These are phyloP conservation scores for Cladosporium cucumerinum DNA, from an alignment of 2,329 filamentous ascomycete species.

Conservation along the genomic window DNA sequence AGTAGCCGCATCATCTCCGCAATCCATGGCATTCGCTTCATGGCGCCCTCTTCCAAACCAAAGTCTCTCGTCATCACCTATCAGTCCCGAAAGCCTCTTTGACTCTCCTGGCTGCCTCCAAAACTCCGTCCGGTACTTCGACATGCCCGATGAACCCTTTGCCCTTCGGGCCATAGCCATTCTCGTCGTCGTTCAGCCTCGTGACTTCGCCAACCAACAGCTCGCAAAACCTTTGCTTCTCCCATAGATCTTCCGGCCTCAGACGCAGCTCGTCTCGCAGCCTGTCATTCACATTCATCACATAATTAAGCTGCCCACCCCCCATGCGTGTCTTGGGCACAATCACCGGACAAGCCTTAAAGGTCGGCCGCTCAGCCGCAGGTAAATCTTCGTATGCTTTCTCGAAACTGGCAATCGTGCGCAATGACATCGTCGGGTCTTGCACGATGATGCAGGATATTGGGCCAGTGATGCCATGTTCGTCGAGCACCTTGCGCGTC, in stretches of 20 bases:
- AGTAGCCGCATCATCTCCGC: background rate
- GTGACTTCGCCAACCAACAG: constrained; percentile 45
- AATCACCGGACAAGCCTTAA: constrained; percentile 36
- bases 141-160: constrained; percentile 46
- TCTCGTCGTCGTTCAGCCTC: constrained; percentile 41
- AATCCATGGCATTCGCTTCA: background rate
- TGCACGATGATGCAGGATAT: constrained; percentile 40
- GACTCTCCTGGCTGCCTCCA: constrained; percentile 26
- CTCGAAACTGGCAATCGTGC: constrained; percentile 43
- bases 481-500: constrained; percentile 37
- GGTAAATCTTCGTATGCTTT: constrained; percentile 35
- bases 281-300: background rate
- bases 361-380: constrained; percentile 17
- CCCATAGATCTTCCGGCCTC: constrained; percentile 34
- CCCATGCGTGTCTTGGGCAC: constrained; percentile 25
- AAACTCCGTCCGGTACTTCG: constrained; percentile 38
- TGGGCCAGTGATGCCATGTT: constrained; percentile 24
- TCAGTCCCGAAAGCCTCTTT: background rate
- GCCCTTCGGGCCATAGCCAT: constrained; percentile 45
- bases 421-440: constrained; percentile 46
- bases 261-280: background rate
- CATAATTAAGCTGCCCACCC: constrained; percentile 15
- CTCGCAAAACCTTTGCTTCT: constrained; percentile 39
- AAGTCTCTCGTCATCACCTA: background rate
- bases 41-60: too few relatives aligned